Evolutionary conservation across 2,329 filamentous ascomycete genomes (phyloP), one percentile per base, ranked within the genome.

Genomic region (Exophiala dermatitidis): DNA sequence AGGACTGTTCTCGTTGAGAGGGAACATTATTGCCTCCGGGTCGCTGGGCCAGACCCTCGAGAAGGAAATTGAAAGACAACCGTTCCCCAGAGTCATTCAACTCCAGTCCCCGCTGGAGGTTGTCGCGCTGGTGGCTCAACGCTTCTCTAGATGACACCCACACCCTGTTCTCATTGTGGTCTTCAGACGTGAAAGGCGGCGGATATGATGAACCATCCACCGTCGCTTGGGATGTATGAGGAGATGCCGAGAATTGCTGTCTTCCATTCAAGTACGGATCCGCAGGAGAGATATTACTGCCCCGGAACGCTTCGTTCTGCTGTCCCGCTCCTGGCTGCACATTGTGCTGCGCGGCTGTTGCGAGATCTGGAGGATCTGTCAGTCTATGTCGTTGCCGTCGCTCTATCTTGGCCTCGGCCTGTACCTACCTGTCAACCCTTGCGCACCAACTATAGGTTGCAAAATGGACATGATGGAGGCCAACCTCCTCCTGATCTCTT

Each of bases 41-140:
- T 77, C 74, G 52, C 34, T 77, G 77, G 46, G 81, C 77, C 4
- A 77, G 75, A 33, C 78, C 71, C 54, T 84, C 82, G 1, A 91
- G 75, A 1, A 93, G 73, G 61, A 90, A 90, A 53, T 83, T 84
- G 32, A 93, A 78, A 4, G 83, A 84, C 5, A 90, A 74, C 44
- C 83, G 78, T 64, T 90, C 86, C 29, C 74, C 74, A 31, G 65
- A 60, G 1, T 78, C 73, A 2, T 78, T 77, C 53, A 86, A 71
- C 37, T 85, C 79, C 1, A 86, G 66, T 37, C 77, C 77, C 33
- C 59, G 59, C 37, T 63, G 61, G 43, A 72, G 62, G 38, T 66
- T 72, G 58, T 72, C 66, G 8, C 63, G 71, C 49, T 73, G 69
- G 38, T 70, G 69, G 42, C 72, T 70, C 38, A 74, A 71, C n/a